These are phyloP conservation scores for Nigrospora oryzae DNA, from an alignment of 2,329 filamentous ascomycete species.

Conservation along the genomic window DNA sequence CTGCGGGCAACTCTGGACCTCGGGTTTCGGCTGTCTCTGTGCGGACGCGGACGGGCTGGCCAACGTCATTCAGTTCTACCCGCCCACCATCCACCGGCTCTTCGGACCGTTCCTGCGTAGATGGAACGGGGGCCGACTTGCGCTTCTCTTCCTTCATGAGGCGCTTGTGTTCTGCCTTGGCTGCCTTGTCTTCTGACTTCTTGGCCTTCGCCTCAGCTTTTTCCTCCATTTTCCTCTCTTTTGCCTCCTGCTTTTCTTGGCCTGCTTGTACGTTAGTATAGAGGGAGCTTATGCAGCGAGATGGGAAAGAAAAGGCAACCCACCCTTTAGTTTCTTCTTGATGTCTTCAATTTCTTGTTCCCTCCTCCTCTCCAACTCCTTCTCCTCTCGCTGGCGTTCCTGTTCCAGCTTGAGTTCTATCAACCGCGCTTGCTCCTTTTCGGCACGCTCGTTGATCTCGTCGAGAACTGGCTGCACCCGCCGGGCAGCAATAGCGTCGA, in stretches of 20 bases:
- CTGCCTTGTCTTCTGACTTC: conserved; percentile 43
- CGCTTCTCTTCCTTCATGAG: conserved; percentile 43
- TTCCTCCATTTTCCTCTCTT: conserved; percentile 37
- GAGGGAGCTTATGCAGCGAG: conserved; percentile 2
- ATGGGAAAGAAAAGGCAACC: conserved; percentile 15
- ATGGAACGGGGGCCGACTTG: conserved; percentile 27
- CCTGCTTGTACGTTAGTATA: conserved; percentile 20
- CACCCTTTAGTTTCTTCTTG: conserved; percentile 50
- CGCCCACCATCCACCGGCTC: conserved; percentile 8
- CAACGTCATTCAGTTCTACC: conserved; percentile 12
- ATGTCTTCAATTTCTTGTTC: conserved; percentile 46
- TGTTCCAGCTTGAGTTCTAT: conserved; percentile 54
- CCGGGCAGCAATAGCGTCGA: conserved; percentile 70
- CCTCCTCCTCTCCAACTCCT: conserved; percentile 37
- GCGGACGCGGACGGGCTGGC: conserved; percentile 13
- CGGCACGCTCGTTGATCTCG: conserved; percentile 73
- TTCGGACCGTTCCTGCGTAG: conserved; percentile 7
- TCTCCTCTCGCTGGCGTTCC: conserved; percentile 54
- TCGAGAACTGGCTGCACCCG: conserved; percentile 77
- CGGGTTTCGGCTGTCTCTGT: too few species aligned
- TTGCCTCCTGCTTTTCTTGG: conserved; percentile 39
- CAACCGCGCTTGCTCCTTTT: conserved; percentile 60
- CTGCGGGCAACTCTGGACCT: background rate
- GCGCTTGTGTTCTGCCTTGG: conserved; percentile 44
- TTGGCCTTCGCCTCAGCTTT: conserved; percentile 27